These are phyloP conservation scores for Aspergillus piperis DNA, from an alignment of 2,329 filamentous ascomycete species.

Conservation along the genomic window DNA sequence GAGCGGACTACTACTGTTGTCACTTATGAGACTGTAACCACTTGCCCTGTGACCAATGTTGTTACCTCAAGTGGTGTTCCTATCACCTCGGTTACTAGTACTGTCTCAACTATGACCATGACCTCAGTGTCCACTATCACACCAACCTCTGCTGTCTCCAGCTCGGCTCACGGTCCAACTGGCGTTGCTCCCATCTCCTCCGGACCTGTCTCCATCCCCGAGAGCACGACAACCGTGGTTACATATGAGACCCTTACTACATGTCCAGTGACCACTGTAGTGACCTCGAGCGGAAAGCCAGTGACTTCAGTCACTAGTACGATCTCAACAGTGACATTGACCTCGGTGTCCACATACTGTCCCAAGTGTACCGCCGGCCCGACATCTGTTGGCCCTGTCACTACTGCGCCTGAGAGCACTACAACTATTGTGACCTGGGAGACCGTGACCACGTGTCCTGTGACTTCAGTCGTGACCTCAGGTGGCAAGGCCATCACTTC, in stretches of 20 bases:
- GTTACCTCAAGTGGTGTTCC: conserved; percentile 10
- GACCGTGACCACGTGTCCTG: conserved; percentile 37
- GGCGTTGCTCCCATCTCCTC: background rate
- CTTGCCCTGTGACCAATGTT: conserved; percentile 16
- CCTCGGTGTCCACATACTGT: conserved; percentile 23
- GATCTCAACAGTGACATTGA: conserved; percentile 52
- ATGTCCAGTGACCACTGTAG: conserved; percentile 35
- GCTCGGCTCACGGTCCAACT: background rate
- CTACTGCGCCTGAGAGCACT: conserved; percentile 1
- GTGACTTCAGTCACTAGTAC: conserved; percentile 59
- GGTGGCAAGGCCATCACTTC: conserved; percentile 54
- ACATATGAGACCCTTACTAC: conserved; percentile 34
- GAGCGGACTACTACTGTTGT: conserved; percentile 15
- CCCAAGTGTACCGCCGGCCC: conserved; percentile 12
- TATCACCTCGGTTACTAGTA: conserved; percentile 12
- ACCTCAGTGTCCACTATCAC: conserved; percentile 10
- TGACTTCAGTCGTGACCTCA: conserved; percentile 41
- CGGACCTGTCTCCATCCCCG: background rate
- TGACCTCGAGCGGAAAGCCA: conserved; percentile 50
- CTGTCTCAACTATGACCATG: conserved; percentile 12
- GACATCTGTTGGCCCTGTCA: conserved; percentile 8
- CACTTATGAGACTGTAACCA: conserved; percentile 19
- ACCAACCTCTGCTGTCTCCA: background rate
- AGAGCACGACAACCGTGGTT: conserved; percentile 9
- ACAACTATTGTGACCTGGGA: conserved; percentile 30